A percentile compares a stretch with the other conserved stretches of the same genome.
These are phyloP conservation scores for Parsonsia alboflavescens DNA, from an alignment of 257 asterid genomes.

Conservation along the genomic window DNA sequence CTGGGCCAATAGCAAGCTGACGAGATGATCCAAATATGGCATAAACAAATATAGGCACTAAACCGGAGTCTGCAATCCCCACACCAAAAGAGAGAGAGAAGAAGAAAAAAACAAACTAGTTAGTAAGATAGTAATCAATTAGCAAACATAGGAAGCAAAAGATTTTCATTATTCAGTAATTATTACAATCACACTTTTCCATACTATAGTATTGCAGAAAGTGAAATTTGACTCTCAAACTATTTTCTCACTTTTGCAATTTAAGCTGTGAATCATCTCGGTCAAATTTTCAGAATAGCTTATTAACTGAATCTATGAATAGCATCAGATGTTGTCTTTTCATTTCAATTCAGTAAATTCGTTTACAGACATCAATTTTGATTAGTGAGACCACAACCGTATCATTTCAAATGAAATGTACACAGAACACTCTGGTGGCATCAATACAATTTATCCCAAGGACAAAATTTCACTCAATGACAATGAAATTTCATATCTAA, in stretches of 20 bases:
- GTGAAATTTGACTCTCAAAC: background rate
- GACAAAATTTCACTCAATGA: background rate
- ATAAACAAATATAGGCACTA: slow-evolving; percentile 88
- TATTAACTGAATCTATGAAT: background rate
- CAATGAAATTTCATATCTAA: background rate
- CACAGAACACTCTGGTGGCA: background rate
- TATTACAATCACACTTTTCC: background rate
- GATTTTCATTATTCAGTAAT: background rate
- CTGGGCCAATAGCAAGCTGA: slow-evolving; percentile 99
- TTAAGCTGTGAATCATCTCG: background rate
- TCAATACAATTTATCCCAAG: background rate
- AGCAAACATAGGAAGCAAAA: background rate
- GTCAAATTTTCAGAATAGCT: background rate
- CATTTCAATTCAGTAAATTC: background rate
- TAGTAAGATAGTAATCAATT: background rate
- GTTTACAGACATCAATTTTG: background rate
- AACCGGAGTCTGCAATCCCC: slow-evolving; percentile 77
- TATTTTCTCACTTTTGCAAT: background rate
- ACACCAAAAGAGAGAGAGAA: background rate
- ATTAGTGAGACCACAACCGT: background rate
- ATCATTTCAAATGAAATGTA: background rate
- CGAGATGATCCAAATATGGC: slow-evolving; percentile 96
- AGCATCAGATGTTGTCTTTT: background rate
- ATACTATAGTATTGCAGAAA: background rate
- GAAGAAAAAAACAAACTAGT: background rate